phyloP scores from a whole-genome alignment of 768 basidiomycete species.

The Gelatoporia subvermispora region DNA sequence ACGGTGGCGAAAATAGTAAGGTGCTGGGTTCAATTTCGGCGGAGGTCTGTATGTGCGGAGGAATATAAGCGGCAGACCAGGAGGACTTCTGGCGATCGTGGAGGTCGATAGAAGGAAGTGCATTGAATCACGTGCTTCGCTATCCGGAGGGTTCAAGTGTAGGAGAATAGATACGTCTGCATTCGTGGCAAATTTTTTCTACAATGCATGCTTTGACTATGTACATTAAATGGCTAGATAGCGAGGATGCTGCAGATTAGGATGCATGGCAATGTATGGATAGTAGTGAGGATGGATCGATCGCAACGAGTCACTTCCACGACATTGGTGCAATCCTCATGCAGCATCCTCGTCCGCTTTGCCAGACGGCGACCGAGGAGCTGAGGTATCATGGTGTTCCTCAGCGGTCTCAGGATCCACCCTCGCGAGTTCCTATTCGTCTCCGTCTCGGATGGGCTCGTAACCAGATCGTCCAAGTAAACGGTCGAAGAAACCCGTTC shows the following conservation, averaged over 20 bases:
- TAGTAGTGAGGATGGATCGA: conserved; percentile 3
- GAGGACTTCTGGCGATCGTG: too few species aligned
- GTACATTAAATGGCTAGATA: background rate
- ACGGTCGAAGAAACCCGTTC: conserved; percentile 46
- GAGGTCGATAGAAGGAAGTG: too few species aligned
- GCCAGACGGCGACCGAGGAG: conserved; percentile 5
- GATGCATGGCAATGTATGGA: background rate
- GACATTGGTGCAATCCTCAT: conserved; percentile 1
- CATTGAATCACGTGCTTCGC: too few species aligned
- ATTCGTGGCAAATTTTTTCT: too few species aligned
- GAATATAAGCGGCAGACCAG: too few species aligned
- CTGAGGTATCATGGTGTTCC: conserved; percentile 18
- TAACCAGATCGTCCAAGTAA: conserved; percentile 45
- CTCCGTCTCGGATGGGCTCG: conserved; percentile 40
- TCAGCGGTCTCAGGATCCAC: conserved; percentile 33
- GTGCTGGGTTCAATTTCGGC: too few species aligned
- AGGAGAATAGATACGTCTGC: too few species aligned
- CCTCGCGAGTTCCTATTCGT: conserved; percentile 58
- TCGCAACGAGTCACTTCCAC: conserved; percentile 6
- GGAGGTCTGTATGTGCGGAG: too few species aligned
- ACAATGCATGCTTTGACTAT: too few species aligned
- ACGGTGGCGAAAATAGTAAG: too few species aligned
- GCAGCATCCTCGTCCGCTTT: conserved; percentile 3
- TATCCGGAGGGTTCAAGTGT: too few species aligned
- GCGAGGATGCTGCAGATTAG: conserved; percentile 1